Conservation (phyloP, 2,329 filamentous ascomycete species). For the Aspergillus glaucus region DNA sequence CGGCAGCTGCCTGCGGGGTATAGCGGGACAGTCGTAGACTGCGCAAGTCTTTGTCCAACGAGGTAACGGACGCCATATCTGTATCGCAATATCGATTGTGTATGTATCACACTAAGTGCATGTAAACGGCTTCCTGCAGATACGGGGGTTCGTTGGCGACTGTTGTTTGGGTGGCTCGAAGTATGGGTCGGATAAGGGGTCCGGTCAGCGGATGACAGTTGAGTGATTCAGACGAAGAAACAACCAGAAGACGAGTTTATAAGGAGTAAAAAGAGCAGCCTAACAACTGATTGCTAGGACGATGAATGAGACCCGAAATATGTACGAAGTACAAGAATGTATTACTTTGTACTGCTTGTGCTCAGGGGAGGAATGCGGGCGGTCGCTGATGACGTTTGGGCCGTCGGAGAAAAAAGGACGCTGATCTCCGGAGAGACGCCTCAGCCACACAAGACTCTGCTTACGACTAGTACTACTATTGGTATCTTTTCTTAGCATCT, state of each 20-base stretch:
- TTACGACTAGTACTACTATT: constrained; percentile 2
- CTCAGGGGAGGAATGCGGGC: not conserved
- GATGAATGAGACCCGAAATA: not conserved
- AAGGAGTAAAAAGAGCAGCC: not conserved
- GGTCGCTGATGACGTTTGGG: constrained; percentile 21
- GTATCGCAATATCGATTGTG: not conserved
- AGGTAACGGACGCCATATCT: constrained; percentile 84
- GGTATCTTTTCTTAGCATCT: not conserved
- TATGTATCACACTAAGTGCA: not conserved
- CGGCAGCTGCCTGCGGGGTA: constrained; percentile 81
- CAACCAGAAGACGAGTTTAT: not conserved
- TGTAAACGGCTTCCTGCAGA: not conserved
- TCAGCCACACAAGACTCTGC: not conserved
- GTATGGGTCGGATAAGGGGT: not conserved
- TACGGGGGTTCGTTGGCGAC: not conserved
- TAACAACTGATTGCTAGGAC: constrained; percentile 1
- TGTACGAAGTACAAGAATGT: not conserved
- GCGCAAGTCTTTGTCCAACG: constrained; percentile 91
- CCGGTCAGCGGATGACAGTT: not conserved
- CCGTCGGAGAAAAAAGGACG: not conserved
- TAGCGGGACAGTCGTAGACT: constrained; percentile 88
- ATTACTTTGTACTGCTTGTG: not conserved
- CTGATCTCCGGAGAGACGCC: not conserved
- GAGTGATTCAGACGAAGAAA: not conserved
- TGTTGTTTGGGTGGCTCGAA: not conserved